Base-by-base conservation (phyloP, 2,329 filamentous ascomycete species). In the Blumeriella jaapii region DNA sequence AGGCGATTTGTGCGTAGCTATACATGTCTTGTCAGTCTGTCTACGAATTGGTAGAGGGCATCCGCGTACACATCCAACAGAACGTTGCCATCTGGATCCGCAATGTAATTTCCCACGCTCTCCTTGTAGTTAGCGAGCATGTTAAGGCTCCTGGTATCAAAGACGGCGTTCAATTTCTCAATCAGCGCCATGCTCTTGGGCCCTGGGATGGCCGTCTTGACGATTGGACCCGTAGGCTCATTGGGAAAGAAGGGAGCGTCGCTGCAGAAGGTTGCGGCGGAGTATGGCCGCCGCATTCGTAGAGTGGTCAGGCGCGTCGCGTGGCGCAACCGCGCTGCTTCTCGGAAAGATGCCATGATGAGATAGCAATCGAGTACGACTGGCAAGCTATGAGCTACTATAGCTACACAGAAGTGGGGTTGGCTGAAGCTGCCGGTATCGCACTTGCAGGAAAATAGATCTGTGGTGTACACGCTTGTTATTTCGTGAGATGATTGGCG, bases 1-100 rank as follows among this genome's bases (percentile, higher is more conserved):
- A 86, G 39, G 82, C 82, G 55, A 89, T 87, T 60, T 87, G 82
- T 32, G 82, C 78, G 58, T 84, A 83, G 37, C 71, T 74, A 43
- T 4, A 11, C 20, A 9, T 24, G 22, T 24, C 22, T 10, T n/a
- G 12, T 31, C 34, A 38, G 38, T 52, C 44, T 50, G 42, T 20
- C 29, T 24, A 5, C 4, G 30, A n/a, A n/a, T 20, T 19, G 22
- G 12, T 12, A 20, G 3, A 24, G 9, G 12, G 57, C 60, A 34
- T 60, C 63, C 59, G 57, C 60, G 34, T 60, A 64, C 59, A 67
- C 64, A 56, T 68, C 64, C 31, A 67, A 58, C 41, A 61, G 61
- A 23, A 60, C 56, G 55, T 68, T 68, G 49, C 64, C 65, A 42
- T 68, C 65, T 33, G 62, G 59, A 47, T 68, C 65, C 34, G 63